Evolutionary conservation across 1,284 basidiomycete genomes (phyloP).

Genomic region (Ustilago esculenta): DNA sequence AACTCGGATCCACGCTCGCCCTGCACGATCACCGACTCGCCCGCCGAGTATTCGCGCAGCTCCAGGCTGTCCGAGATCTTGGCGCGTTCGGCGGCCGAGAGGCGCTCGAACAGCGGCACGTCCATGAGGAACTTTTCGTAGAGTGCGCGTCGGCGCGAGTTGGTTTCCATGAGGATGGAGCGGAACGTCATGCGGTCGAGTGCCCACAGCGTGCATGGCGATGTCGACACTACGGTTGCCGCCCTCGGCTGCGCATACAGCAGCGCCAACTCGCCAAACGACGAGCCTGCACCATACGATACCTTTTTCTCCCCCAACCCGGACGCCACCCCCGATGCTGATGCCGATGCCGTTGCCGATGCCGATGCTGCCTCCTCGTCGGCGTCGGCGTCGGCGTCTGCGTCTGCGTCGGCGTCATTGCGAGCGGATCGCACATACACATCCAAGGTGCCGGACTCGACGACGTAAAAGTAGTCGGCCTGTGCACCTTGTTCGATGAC

Average conservation of each 20-base stretch:
- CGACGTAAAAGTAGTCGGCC: conserved; percentile 97
- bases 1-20: conserved; percentile 96
- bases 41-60: conserved; percentile 81
- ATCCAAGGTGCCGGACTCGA: conserved; percentile 87
- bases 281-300: conserved; percentile 83
- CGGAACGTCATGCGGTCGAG: conserved; percentile 97
- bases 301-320: conserved; percentile 68
- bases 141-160: conserved; percentile 81
- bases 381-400: too few relatives aligned
- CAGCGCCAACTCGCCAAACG: conserved; percentile 94
- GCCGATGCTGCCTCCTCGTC: too few relatives aligned
- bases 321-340: conserved; percentile 34
- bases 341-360: too few relatives aligned
- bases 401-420: conserved; percentile 38
- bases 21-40: conserved; percentile 85
- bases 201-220: conserved; percentile 86
- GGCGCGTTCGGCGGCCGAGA: conserved; percentile 86
- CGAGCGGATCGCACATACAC: conserved; percentile 76
- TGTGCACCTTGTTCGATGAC: conserved; percentile 97
- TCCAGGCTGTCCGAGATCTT: conserved; percentile 96
- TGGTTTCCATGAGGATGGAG: conserved; percentile 78
- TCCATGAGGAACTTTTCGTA: conserved; percentile 93
- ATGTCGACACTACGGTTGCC: conserved; percentile 87
- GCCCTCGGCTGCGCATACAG: conserved; percentile 98
- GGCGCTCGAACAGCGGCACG: conserved; percentile 86